These are phyloP conservation scores for Ceratobasidium sp. DNA, from an alignment of 1,284 basidiomycete species.

Conservation along the genomic window DNA sequence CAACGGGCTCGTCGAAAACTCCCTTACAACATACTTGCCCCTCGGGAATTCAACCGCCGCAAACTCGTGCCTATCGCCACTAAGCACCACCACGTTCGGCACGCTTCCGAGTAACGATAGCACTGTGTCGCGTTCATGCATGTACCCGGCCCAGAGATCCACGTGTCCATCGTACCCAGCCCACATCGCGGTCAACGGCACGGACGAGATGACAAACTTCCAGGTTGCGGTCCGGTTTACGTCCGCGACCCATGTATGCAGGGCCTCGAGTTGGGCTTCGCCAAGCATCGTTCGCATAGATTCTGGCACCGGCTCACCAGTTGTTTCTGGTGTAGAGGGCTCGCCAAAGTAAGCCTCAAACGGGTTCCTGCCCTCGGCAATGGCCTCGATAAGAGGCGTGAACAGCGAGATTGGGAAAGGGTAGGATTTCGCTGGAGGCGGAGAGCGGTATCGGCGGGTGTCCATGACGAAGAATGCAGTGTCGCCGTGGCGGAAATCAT, in stretches of 20 bases:
- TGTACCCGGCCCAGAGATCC: conserved; percentile 80
- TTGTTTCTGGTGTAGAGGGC: conserved; percentile 51
- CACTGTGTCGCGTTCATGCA: conserved; percentile 68
- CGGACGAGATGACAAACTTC: conserved; percentile 83
- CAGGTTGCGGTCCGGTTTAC: conserved; percentile 80
- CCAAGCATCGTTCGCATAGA: conserved; percentile 75
- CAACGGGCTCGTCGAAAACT: conserved; percentile 73
- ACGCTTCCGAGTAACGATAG: conserved; percentile 71
- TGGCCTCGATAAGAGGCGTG: conserved; percentile 28
- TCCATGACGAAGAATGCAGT: conserved; percentile 84
- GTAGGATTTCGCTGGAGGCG: conserved; percentile 22
- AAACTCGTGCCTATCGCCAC: conserved; percentile 83
- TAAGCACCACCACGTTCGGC: conserved; percentile 76
- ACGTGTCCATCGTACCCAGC: conserved; percentile 67
- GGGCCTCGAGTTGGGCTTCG: conserved; percentile 68
- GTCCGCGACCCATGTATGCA: conserved; percentile 73
- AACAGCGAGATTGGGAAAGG: conserved; percentile 26
- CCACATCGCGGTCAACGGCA: conserved; percentile 85
- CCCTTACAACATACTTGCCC: conserved; percentile 58
- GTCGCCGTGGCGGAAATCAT: conserved; percentile 72
- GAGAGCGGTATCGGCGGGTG: conserved; percentile 72
- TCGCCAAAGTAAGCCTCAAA: conserved; percentile 23
- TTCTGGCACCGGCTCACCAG: conserved; percentile 56
- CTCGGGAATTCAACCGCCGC: conserved; percentile 73
- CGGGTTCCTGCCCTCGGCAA: conserved; percentile 40